These are phyloP conservation scores for Chalaropsis ovoidea DNA, from an alignment of 2,329 filamentous ascomycete genomes.

Conservation along the genomic window DNA sequence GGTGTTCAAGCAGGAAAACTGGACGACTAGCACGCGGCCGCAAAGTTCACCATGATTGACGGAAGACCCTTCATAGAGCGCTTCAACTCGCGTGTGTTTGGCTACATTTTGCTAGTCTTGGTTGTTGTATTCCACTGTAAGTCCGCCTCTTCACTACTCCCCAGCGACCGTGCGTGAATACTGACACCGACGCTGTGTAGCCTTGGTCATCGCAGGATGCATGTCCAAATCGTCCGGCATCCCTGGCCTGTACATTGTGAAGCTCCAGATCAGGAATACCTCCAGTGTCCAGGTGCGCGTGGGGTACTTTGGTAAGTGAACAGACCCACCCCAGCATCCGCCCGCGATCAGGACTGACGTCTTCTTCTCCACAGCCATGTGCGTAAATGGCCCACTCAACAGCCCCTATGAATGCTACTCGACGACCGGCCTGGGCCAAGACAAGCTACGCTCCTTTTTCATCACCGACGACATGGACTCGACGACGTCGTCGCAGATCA, in stretches of 20 bases:
- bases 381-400: conserved; percentile 21
- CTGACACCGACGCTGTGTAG: not conserved
- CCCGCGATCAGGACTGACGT: not conserved
- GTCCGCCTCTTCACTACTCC: not conserved
- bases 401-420: conserved; percentile 23
- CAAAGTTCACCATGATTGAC: conserved; percentile 20
- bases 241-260: conserved; percentile 23
- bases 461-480: conserved; percentile 22
- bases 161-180: not conserved
- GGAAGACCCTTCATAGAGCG: conserved; percentile 19
- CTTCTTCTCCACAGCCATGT: conserved; percentile 17
- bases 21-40: not conserved
- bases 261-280: conserved; percentile 18
- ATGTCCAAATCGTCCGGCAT: conserved; percentile 25
- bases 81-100: conserved; percentile 25
- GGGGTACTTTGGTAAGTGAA: conserved; percentile 24
- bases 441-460: conserved; percentile 23
- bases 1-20: not conserved
- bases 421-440: conserved; percentile 20
- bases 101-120: conserved; percentile 23
- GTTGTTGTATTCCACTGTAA: conserved; percentile 25
- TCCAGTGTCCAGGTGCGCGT: conserved; percentile 22
- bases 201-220: conserved; percentile 24
- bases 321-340: not conserved
- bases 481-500: conserved; percentile 14